Evolutionary conservation across 345 rosid species (phyloP).

Genomic region (Fremontodendron californicum): DNA sequence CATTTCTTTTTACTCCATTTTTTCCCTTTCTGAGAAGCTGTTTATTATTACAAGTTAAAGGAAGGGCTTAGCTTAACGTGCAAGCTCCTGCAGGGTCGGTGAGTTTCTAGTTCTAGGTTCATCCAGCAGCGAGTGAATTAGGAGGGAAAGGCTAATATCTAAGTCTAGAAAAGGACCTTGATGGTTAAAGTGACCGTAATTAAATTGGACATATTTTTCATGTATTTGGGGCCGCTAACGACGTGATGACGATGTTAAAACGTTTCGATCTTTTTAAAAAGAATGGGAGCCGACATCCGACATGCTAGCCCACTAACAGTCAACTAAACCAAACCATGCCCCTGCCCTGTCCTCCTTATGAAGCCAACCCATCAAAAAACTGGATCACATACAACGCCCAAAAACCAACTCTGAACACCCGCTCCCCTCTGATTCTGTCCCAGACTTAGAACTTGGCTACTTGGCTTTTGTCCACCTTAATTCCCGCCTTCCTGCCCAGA

Average conservation of each 20-base stretch:
- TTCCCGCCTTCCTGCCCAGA: constrained; percentile 18
- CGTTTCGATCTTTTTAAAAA: not conserved
- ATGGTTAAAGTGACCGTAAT: too few relatives aligned
- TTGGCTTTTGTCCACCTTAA: not conserved
- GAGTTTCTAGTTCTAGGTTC: too few relatives aligned
- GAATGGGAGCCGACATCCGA: not conserved
- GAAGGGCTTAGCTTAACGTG: not conserved
- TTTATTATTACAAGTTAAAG: not conserved
- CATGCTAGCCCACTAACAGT: not conserved
- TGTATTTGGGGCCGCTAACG: too few relatives aligned
- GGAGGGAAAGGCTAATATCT: too few relatives aligned
- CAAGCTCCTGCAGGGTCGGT: too few relatives aligned
- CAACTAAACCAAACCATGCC: not conserved
- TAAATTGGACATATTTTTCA: too few relatives aligned
- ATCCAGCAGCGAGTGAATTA: not conserved
- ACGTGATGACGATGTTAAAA: not conserved
- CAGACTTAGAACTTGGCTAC: constrained; percentile 5
- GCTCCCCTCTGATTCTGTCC: not conserved
- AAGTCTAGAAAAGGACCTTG: too few relatives aligned
- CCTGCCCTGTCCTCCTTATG: not conserved
- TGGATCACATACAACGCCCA: constrained; percentile 11
- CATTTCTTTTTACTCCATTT: not conserved
- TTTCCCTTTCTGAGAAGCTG: not conserved
- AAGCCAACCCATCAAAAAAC: not conserved
- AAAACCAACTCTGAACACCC: not conserved